Conservation (phyloP, 1,139 yeast genomes). For the Blastobotrys ciferrii region DNA sequence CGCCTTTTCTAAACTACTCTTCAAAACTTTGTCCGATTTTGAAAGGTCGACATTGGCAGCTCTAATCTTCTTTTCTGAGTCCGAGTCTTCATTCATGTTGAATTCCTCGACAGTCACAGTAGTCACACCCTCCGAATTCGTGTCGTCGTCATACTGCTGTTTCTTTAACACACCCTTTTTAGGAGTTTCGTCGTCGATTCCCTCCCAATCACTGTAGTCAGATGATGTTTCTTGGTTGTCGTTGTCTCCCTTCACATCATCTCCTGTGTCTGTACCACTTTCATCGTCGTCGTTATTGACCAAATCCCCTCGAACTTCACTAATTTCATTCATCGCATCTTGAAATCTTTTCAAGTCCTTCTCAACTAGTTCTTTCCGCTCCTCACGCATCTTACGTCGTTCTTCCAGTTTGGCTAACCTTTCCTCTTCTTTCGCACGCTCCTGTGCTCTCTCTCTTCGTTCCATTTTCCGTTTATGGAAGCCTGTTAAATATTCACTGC, state of each 20-base stretch:
- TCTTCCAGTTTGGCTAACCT: constrained; percentile 73
- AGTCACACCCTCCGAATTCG: constrained; percentile 25
- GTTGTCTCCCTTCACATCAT: constrained; percentile 17
- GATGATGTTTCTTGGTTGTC: constrained; percentile 25
- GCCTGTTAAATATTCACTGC: constrained; percentile 79
- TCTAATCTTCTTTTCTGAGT: constrained; percentile 19
- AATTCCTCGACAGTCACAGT: constrained; percentile 35
- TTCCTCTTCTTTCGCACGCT: constrained; percentile 70
- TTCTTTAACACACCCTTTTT: constrained; percentile 54
- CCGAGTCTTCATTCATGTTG: constrained; percentile 13
- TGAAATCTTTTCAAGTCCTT: constrained; percentile 60
- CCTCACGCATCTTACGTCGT: constrained; percentile 65
- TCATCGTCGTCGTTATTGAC: constrained; percentile 27
- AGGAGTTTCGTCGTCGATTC: constrained; percentile 31
- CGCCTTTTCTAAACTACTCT: constrained; percentile 37
- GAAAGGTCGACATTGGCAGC: constrained; percentile 33
- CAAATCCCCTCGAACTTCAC: constrained; percentile 31
- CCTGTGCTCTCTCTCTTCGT: constrained; percentile 82
- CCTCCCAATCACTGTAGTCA: constrained; percentile 38
- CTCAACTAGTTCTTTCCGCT: constrained; percentile 62
- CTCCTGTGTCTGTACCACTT: no score
- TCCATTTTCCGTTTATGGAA: constrained; percentile 90
- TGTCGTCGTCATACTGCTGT: constrained; percentile 49
- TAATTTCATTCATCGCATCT: constrained; percentile 51
- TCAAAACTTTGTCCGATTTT: constrained; percentile 35